These are phyloP conservation scores for Trichoderma sp. DNA, from an alignment of 2,329 filamentous ascomycete genomes.

Conservation along the genomic window DNA sequence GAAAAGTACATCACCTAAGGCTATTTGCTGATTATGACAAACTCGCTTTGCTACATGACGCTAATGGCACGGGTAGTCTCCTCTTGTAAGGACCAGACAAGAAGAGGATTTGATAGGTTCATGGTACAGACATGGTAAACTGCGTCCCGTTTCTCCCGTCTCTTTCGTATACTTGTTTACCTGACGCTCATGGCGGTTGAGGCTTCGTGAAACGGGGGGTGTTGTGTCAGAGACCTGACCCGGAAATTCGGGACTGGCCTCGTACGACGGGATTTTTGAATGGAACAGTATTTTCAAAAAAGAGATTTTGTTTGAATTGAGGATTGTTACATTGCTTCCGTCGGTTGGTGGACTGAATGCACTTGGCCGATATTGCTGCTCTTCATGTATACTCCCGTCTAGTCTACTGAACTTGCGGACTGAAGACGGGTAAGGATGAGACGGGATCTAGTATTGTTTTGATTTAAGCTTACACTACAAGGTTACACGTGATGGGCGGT, in stretches of 20 bases:
- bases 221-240: neutral
- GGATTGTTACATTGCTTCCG: neutral
- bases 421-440: neutral
- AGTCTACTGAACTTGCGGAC: neutral
- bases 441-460: neutral
- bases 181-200: neutral
- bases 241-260: neutral
- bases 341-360: neutral
- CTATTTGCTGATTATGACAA: neutral
- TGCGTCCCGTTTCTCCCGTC: neutral
- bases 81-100: too few species aligned
- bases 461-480: neutral
- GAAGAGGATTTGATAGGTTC: neutral
- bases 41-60: neutral
- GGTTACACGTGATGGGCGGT: neutral
- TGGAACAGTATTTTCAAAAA: neutral
- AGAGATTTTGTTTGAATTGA: neutral
- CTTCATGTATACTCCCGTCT: neutral
- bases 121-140: neutral
- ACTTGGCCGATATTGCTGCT: neutral
- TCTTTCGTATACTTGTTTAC: neutral
- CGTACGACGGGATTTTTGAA: neutral
- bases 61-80: neutral
- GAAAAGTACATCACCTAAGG: neutral
- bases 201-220: neutral